These are phyloP conservation scores for Primulina huaijiensis DNA, from an alignment of 257 asterid species.

Conservation along the genomic window DNA sequence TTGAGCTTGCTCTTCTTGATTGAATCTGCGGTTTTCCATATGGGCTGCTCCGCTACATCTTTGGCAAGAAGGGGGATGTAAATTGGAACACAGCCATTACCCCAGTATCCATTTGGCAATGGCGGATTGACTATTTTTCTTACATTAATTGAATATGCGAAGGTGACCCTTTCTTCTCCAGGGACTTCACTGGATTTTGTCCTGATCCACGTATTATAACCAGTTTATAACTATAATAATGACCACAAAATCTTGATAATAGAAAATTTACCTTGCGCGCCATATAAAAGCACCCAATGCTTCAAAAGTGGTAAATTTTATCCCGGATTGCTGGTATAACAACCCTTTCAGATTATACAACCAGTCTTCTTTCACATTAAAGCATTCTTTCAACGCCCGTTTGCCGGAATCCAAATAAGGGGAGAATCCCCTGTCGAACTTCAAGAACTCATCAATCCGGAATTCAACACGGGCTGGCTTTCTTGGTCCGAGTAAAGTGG, in stretches of 20 bases:
- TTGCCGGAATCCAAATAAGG: constrained; percentile 46
- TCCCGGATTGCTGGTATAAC: constrained; percentile 44
- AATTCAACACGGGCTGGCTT: constrained; percentile 45
- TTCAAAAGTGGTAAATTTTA: constrained; percentile 68
- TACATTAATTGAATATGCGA: constrained; percentile 62
- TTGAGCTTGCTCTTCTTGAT: constrained; percentile 72
- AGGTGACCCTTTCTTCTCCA: constrained; percentile 53
- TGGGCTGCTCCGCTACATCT: constrained; percentile 52
- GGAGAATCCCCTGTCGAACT: constrained; percentile 36
- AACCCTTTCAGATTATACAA: constrained; percentile 51
- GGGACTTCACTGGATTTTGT: constrained; percentile 38
- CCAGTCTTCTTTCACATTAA: constrained; percentile 57
- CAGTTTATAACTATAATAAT: too few species aligned
- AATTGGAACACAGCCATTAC: constrained; percentile 88
- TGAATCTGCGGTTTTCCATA: constrained; percentile 48
- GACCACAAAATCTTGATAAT: neutral
- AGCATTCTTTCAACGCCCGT: constrained; percentile 40
- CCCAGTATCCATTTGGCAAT: constrained; percentile 75
- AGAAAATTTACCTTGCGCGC: constrained; percentile 62
- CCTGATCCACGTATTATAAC: constrained; percentile 31
- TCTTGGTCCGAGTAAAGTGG: constrained; percentile 62
- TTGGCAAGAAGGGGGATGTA: constrained; percentile 54
- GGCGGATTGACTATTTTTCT: constrained; percentile 56
- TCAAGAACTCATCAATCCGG: constrained; percentile 46
- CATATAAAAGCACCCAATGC: constrained; percentile 79